phyloP scores from a whole-genome alignment of 768 basidiomycete species.

The Kwoniella bestiolae region DNA sequence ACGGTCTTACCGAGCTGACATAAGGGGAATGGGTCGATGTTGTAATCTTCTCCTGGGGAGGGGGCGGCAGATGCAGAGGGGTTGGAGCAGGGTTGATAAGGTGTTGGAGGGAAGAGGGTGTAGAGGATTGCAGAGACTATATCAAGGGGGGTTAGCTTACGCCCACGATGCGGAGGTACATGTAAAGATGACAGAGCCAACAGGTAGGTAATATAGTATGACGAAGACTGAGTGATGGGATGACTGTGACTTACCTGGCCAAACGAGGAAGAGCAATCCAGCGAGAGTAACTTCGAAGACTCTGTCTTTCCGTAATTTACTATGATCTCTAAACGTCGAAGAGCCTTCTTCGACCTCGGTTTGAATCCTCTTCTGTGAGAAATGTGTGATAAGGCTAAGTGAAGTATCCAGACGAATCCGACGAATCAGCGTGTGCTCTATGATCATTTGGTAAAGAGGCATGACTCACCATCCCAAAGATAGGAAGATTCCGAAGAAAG shows the following conservation, averaged over 20 bases:
- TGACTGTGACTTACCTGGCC: constrained; percentile 47
- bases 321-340: not conserved
- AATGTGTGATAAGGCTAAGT: constrained; percentile 21
- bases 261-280: constrained; percentile 35
- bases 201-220: not conserved
- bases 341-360: not conserved
- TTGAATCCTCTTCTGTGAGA: constrained; percentile 2
- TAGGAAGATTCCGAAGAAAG: constrained; percentile 8
- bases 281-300: constrained; percentile 40
- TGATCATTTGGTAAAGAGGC: not conserved
- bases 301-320: constrained; percentile 17
- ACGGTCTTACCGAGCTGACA: constrained; percentile 34
- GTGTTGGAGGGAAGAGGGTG: constrained; percentile 44
- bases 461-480: constrained; percentile 22
- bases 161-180: too few relatives aligned
- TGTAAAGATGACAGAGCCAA: not conserved
- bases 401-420: too few relatives aligned
- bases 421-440: too few relatives aligned
- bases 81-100: constrained; percentile 41
- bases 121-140: constrained; percentile 44
- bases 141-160: not conserved
- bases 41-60: constrained; percentile 16
- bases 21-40: constrained; percentile 9
- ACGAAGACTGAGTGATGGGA: not conserved
- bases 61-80: constrained; percentile 28